phyloP scores from a whole-genome alignment of 495 filamentous ascomycete species.

The Penicillium simplicissimum region DNA sequence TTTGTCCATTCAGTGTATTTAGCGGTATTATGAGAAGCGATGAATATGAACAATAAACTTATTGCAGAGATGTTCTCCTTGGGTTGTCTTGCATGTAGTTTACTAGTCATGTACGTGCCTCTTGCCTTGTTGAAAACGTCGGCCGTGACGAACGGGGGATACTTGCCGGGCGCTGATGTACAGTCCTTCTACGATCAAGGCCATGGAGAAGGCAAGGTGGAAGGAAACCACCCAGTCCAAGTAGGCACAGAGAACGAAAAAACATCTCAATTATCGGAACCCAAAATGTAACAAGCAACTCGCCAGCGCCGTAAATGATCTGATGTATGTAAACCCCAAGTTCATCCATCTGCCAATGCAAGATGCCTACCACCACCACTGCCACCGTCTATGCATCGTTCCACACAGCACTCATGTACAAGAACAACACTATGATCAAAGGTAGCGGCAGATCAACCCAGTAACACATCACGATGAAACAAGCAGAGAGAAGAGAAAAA shows the following conservation, averaged over 20 bases:
- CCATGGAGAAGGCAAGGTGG: too few species aligned
- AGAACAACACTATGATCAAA: background rate
- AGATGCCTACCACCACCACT: background rate
- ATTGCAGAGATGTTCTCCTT: background rate
- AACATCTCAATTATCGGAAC: too few species aligned
- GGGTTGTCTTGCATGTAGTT: background rate
- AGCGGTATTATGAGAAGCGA: background rate
- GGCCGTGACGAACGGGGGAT: too few species aligned
- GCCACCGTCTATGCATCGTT: background rate
- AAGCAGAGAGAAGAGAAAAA: background rate
- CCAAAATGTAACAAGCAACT: too few species aligned
- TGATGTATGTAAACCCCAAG: slow-evolving; percentile 7
- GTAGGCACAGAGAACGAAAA: too few species aligned
- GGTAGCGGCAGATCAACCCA: background rate
- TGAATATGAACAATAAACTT: background rate
- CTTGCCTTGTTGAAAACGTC: background rate
- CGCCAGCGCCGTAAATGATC: background rate
- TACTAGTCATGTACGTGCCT: background rate
- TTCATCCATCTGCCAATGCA: background rate
- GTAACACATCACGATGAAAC: background rate
- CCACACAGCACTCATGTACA: background rate
- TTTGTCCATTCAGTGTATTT: background rate
- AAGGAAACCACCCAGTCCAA: too few species aligned
- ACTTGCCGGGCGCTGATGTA: too few species aligned
- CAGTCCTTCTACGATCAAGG: too few species aligned